Conservation (phyloP, 306 rosid species). For the Cotoneaster glaucophyllus region DNA sequence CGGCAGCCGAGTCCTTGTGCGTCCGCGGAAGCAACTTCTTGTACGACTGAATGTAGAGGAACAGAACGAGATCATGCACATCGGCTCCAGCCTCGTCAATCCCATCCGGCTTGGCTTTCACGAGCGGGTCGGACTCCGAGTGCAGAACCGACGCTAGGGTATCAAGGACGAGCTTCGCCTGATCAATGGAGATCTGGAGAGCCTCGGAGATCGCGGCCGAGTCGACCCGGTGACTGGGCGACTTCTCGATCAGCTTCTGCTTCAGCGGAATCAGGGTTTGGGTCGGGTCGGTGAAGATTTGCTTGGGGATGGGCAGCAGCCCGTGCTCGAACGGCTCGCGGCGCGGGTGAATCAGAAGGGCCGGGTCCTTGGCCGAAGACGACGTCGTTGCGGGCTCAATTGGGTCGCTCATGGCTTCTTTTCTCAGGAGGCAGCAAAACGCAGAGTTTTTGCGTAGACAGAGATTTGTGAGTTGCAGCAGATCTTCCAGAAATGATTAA, state of each 20-base stretch:
- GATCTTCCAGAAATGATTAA: slow-evolving; percentile 39
- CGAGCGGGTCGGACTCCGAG: slow-evolving; percentile 65
- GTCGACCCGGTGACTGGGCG: slow-evolving; percentile 44
- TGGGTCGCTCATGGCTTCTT: slow-evolving; percentile 56
- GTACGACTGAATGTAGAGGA: slow-evolving; percentile 89
- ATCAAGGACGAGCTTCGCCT: slow-evolving; percentile 72
- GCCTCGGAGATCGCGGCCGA: slow-evolving; percentile 55
- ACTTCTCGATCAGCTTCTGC: slow-evolving; percentile 47
- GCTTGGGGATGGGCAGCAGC: slow-evolving; percentile 74
- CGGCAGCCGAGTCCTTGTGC: slow-evolving; percentile 94
- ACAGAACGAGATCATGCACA: slow-evolving; percentile 76
- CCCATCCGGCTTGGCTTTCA: slow-evolving; percentile 31
- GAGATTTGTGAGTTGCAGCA: slow-evolving; percentile 27
- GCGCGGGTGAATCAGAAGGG: slow-evolving; percentile 60
- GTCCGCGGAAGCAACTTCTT: slow-evolving; percentile 85
- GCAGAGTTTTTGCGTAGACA: background rate
- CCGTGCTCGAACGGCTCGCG: slow-evolving; percentile 94
- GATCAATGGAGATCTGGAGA: slow-evolving; percentile 79
- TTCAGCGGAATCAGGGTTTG: slow-evolving; percentile 80
- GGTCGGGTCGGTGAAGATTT: slow-evolving; percentile 75
- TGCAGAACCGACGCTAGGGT: slow-evolving; percentile 71
- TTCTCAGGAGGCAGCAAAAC: slow-evolving; percentile 11
- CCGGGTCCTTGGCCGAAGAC: slow-evolving; percentile 39
- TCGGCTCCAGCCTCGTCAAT: slow-evolving; percentile 56
- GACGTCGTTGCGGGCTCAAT: slow-evolving; percentile 49